A percentile compares a stretch with the other conserved stretches of the same genome.
These are phyloP conservation scores for Pyricularia pennisetigena DNA, from an alignment of 2,329 filamentous ascomycete genomes.

Conservation along the genomic window DNA sequence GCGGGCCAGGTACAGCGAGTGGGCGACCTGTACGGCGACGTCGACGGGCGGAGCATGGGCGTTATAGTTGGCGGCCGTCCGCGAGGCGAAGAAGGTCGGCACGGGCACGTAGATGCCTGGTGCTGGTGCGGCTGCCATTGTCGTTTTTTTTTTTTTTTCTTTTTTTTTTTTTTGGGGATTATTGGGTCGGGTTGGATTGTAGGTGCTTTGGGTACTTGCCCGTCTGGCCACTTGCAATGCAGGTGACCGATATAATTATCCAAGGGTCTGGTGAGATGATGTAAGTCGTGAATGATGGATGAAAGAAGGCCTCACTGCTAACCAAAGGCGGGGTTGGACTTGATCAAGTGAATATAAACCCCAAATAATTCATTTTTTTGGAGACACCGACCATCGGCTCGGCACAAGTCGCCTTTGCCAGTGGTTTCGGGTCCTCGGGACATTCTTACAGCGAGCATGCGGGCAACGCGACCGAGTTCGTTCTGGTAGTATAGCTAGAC, in stretches of 20 bases:
- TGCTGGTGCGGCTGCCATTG: conserved; percentile 2
- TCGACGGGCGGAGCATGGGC: conserved; percentile 35
- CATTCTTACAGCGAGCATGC: background rate
- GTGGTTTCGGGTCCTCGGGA: background rate
- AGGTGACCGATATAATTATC: background rate
- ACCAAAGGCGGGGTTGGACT: background rate
- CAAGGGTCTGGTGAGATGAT: background rate
- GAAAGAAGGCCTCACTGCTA: background rate
- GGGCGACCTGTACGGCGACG: conserved; percentile 42
- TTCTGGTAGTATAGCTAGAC: no score
- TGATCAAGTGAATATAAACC: background rate
- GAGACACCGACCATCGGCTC: background rate
- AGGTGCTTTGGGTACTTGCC: background rate
- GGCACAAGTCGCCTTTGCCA: background rate
- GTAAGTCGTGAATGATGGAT: background rate
- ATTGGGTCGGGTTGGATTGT: background rate
- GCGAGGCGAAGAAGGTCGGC: conserved; percentile 4
- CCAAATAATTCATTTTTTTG: no score
- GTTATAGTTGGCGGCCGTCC: conserved; percentile 1
- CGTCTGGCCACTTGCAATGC: background rate
- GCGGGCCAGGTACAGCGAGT: conserved; percentile 61
- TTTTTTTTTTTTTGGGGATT: background rate
- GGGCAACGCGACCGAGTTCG: background rate
- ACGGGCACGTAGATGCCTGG: conserved; percentile 4
- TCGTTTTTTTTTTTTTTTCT: background rate